These are phyloP conservation scores for Neodidymelliopsis sp. DNA, from an alignment of 2,329 filamentous ascomycete species.

Conservation along the genomic window DNA sequence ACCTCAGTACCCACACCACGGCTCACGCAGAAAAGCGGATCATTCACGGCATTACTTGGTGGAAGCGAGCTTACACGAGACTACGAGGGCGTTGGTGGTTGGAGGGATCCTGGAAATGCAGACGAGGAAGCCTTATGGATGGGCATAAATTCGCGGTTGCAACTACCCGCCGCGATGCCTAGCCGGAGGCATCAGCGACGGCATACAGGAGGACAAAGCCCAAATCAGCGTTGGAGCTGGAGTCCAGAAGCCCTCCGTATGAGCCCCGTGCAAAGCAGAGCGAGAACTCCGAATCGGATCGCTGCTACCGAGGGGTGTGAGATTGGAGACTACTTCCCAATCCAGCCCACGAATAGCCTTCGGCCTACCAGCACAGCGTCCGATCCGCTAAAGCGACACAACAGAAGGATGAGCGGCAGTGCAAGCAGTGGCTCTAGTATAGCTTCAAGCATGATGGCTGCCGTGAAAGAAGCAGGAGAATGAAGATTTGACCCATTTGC, in stretches of 20 bases:
- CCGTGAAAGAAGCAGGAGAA: constrained; percentile 21
- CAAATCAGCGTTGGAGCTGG: constrained; percentile 36
- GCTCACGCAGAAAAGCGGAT: constrained; percentile 42
- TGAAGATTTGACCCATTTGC: background rate
- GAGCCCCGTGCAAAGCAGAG: constrained; percentile 48
- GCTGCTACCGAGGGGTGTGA: constrained; percentile 20
- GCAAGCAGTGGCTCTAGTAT: constrained; percentile 32
- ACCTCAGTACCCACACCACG: constrained; percentile 21
- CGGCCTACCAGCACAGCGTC: constrained; percentile 30
- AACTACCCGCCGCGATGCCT: constrained; percentile 45
- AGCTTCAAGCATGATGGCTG: constrained; percentile 19
- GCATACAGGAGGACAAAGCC: constrained; percentile 42
- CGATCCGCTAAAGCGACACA: constrained; percentile 33
- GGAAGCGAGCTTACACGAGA: constrained; percentile 47
- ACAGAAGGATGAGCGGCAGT: constrained; percentile 37
- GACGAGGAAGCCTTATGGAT: constrained; percentile 56
- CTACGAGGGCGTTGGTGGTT: constrained; percentile 55
- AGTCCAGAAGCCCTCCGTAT: constrained; percentile 47
- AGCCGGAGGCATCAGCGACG: constrained; percentile 41
- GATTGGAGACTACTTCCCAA: constrained; percentile 38
- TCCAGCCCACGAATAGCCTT: constrained; percentile 22
- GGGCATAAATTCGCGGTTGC: constrained; percentile 52
- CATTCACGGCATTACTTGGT: constrained; percentile 45
- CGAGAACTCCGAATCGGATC: constrained; percentile 43
- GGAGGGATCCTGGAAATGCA: constrained; percentile 46